Evolutionary conservation across 2,329 filamentous ascomycete species (phyloP).

Genomic region (Xylariaceae sp.): DNA sequence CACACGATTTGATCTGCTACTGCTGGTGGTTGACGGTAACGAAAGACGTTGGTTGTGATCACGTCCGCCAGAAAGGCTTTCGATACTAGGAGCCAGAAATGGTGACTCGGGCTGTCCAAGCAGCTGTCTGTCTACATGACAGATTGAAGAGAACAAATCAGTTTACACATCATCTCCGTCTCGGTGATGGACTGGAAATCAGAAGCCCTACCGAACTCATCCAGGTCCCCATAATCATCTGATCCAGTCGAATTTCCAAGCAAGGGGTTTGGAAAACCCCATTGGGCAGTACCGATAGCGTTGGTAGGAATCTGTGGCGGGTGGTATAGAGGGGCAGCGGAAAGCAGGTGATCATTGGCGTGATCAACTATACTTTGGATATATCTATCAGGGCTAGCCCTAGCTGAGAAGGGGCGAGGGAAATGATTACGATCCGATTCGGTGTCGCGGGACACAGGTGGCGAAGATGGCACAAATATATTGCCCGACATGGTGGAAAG

Average conservation of each 20-base stretch:
- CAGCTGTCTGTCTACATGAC: slow-evolving; percentile 24
- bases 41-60: slow-evolving; percentile 20
- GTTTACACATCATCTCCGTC: background rate
- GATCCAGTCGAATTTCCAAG: background rate
- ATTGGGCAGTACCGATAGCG: background rate
- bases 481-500: too few relatives aligned
- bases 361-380: slow-evolving; percentile 31
- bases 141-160: slow-evolving; percentile 1
- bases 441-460: too few relatives aligned
- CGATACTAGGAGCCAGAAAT: slow-evolving; percentile 1
- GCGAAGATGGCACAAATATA: too few relatives aligned
- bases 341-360: slow-evolving; percentile 23
- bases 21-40: slow-evolving; percentile 14
- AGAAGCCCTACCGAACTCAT: slow-evolving; percentile 29
- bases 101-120: slow-evolving; percentile 19
- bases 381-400: slow-evolving; percentile 19
- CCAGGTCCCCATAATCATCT: slow-evolving; percentile 17
- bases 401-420: too few relatives aligned
- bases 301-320: slow-evolving; percentile 8
- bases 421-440: too few relatives aligned
- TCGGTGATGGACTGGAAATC: background rate
- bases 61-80: slow-evolving; percentile 1
- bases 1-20: slow-evolving; percentile 21
- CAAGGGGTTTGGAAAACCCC: slow-evolving; percentile 2
- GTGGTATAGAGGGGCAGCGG: slow-evolving; percentile 14